Conservation (phyloP, 2,329 filamentous ascomycete genomes). For the Penicillium vulpinum region DNA sequence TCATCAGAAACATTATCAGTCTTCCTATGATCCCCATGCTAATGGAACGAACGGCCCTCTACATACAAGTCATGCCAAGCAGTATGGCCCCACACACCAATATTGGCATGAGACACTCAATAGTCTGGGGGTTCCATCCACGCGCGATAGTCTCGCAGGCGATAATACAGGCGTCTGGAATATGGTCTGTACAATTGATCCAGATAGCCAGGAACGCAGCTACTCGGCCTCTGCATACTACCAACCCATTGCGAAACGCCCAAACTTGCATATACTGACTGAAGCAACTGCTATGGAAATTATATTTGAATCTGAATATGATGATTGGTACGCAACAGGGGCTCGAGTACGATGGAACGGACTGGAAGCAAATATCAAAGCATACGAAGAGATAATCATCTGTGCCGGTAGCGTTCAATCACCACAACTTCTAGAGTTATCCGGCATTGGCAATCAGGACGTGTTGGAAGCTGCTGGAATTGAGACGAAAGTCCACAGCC, state of each 20-base stretch:
- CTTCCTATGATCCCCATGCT: constrained; percentile 12
- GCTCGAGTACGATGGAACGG: constrained; percentile 45
- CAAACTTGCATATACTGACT: constrained; percentile 52
- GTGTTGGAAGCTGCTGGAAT: constrained; percentile 47
- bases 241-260: constrained; percentile 32
- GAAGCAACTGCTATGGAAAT: constrained; percentile 51
- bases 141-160: constrained; percentile 40
- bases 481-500: constrained; percentile 45
- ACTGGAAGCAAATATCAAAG: constrained; percentile 35
- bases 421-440: constrained; percentile 61
- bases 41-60: constrained; percentile 39
- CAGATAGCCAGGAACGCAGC: constrained; percentile 36
- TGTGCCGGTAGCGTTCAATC: constrained; percentile 60
- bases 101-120: constrained; percentile 50
- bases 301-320: constrained; percentile 36
- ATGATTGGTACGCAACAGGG: constrained; percentile 29
- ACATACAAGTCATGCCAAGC: constrained; percentile 26
- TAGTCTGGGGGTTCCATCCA: constrained; percentile 39
- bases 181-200: constrained; percentile 29
- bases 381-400: constrained; percentile 56
- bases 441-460: constrained; percentile 56
- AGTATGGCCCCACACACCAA: constrained; percentile 39
- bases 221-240: constrained; percentile 49
- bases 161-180: constrained; percentile 46
- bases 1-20: constrained; percentile 29